phyloP scores from a whole-genome alignment of 345 rosid species.

The Salix purpurea region DNA sequence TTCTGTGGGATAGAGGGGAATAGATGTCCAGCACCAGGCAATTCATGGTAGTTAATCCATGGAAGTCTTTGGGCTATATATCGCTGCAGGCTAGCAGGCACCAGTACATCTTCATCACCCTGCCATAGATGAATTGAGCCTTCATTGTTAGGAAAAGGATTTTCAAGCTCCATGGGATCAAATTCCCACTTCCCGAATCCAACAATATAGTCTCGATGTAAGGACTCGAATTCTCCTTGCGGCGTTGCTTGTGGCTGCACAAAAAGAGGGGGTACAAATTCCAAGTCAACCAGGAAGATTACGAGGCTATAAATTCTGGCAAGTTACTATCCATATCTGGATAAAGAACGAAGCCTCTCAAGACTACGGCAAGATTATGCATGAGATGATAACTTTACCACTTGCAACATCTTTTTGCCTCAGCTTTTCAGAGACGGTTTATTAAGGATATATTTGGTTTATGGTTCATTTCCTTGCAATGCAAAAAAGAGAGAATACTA shows the following conservation, averaged over 20 bases:
- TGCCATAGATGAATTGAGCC: slow-evolving; percentile 33
- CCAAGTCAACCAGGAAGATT: not conserved
- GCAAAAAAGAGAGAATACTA: not conserved
- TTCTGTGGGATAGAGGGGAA: not conserved
- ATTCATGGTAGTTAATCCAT: slow-evolving; percentile 28
- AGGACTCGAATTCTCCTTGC: slow-evolving; percentile 23
- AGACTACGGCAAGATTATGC: not conserved
- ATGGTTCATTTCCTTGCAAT: not conserved
- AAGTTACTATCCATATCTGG: not conserved
- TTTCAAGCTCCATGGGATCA: slow-evolving; percentile 25
- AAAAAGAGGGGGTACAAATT: not conserved
- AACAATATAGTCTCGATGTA: slow-evolving; percentile 18
- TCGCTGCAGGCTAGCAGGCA: slow-evolving; percentile 23
- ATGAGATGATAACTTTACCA: not conserved
- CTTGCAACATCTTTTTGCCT: not conserved
- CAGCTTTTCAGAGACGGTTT: not conserved
- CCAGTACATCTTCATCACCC: slow-evolving; percentile 23
- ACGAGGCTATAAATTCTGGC: not conserved
- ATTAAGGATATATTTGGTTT: not conserved
- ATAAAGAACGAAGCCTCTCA: not conserved
- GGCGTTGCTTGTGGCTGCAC: slow-evolving; percentile 5
- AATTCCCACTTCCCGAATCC: slow-evolving; percentile 33
- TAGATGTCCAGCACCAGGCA: slow-evolving; percentile 23
- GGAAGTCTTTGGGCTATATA: slow-evolving; percentile 16
- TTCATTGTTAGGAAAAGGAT: slow-evolving; percentile 24